Percentiles rank a stretch among this genome's conserved stretches.
Evolutionary conservation across 2,329 filamentous ascomycete genomes (phyloP).

Genomic region (Sporothrix dimorphospora): DNA sequence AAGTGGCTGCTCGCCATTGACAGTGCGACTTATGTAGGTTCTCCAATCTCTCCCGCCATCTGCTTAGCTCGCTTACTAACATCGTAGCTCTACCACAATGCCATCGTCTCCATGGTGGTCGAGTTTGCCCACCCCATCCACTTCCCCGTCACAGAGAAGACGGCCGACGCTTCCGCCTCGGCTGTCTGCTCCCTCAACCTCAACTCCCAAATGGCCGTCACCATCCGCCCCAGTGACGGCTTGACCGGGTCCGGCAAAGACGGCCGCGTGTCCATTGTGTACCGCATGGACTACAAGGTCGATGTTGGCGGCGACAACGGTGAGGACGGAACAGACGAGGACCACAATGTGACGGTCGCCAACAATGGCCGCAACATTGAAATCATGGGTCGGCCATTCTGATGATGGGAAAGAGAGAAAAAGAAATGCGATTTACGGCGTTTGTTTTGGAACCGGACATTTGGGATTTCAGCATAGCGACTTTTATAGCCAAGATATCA

Average conservation of each 20-base stretch:
- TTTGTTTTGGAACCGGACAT: neutral
- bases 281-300: constrained; percentile 28
- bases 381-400: constrained; percentile 9
- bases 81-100: constrained; percentile 33
- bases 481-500: constrained; percentile 12
- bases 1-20: constrained; percentile 30
- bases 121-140: constrained; percentile 16
- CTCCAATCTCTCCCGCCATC: too few relatives aligned
- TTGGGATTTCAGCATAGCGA: neutral
- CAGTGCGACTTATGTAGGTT: constrained; percentile 26
- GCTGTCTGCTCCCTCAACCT: constrained; percentile 26
- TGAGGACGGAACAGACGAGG: neutral
- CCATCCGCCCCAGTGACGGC: constrained; percentile 23
- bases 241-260: constrained; percentile 22
- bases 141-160: constrained; percentile 15
- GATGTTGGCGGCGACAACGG: neutral
- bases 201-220: constrained; percentile 30
- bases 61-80: too few relatives aligned
- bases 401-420: neutral
- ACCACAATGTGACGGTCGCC: constrained; percentile 10
- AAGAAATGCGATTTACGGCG: neutral
- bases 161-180: constrained; percentile 20
- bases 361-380: constrained; percentile 28
- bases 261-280: constrained; percentile 30
- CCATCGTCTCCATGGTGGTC: constrained; percentile 29